These are phyloP conservation scores for Hypoxylon sp. DNA, from an alignment of 2,329 filamentous ascomycete species.

Conservation along the genomic window DNA sequence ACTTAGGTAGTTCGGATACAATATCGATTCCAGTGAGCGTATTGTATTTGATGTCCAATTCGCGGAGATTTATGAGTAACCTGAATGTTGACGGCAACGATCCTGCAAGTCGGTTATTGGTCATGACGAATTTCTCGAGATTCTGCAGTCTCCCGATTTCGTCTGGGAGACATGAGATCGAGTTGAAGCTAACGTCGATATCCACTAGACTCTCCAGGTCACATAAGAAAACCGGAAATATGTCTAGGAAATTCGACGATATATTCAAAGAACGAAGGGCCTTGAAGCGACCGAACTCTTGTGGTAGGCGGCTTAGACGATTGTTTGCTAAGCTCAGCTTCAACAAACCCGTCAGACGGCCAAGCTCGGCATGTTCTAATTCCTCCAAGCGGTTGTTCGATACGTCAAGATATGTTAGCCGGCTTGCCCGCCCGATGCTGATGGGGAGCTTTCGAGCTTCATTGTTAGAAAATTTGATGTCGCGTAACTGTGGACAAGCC, in stretches of 20 bases:
- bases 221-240: constrained; percentile 88
- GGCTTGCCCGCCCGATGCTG: constrained; percentile 84
- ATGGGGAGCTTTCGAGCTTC: constrained; percentile 88
- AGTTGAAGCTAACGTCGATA: constrained; percentile 96
- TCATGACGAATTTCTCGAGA: constrained; percentile 92
- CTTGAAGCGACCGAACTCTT: constrained; percentile 86
- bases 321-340: constrained; percentile 97
- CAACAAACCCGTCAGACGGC: constrained; percentile 80
- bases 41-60: constrained; percentile 96
- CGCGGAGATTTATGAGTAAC: constrained; percentile 82
- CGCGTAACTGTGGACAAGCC: constrained; percentile 88
- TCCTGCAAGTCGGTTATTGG: constrained; percentile 89
- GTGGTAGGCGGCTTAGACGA: constrained; percentile 81
- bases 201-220: constrained; percentile 87
- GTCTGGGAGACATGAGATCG: constrained; percentile 82
- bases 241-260: constrained; percentile 91
- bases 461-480: constrained; percentile 97
- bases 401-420: constrained; percentile 90
- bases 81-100: constrained; percentile 80
- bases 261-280: constrained; percentile 87
- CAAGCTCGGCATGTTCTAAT: constrained; percentile 86
- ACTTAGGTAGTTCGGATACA: constrained; percentile 83
- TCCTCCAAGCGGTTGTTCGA: constrained; percentile 95
- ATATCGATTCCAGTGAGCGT: constrained; percentile 89
- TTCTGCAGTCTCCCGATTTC: constrained; percentile 83